Evolutionary conservation across 139 green algal genomes (phyloP), one percentile per base, ranked within the genome.

Genomic region (Chlorella sp.): DNA sequence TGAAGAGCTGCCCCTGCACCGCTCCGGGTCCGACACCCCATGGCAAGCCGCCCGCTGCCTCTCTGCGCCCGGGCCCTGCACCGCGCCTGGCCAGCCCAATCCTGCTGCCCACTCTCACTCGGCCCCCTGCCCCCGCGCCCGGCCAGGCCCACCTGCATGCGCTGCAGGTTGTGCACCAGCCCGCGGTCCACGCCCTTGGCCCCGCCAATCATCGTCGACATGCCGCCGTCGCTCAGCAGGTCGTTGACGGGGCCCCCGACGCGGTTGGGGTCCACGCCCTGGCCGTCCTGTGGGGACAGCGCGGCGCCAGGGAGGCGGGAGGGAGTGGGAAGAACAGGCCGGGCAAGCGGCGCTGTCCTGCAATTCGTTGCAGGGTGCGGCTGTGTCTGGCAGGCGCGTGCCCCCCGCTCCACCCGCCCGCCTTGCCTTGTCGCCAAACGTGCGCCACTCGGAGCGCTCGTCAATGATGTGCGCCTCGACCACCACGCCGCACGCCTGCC

Each of bases 381-480:
- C 21, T 17, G 51, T 12, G 7, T 38, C 56, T n/a, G n/a, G n/a
- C n/a, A n/a, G n/a, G n/a, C n/a, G n/a, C n/a, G n/a, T n/a, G n/a
- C n/a, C n/a, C n/a, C n/a, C n/a, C n/a, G n/a, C n/a, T n/a, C n/a
- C n/a, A n/a, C n/a, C n/a, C 11, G 7, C 19, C 17, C 2, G 41
- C 40, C 81, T 27, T 41, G 88, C 90, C 79, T 93, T 95, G 75
- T 98, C 94, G n/a, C 84, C 83, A 77, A 98, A 98, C 0, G 95
- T 97, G n/a, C 95, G 84, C 95, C 95, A 98, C 83, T 98, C 95
- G 0, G 92, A 97, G 7, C 89, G 84, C 82, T 98, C 95, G 67
- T 98, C 95, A 42, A 98, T 97, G 27, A 88, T 78, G 63, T 94
- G 93, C 0, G 91, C 84, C 69, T 98, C 95, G 4, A 89, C 85